Evolutionary conservation across 768 basidiomycete species (phyloP).

Genomic region (Kwoniella pini): DNA sequence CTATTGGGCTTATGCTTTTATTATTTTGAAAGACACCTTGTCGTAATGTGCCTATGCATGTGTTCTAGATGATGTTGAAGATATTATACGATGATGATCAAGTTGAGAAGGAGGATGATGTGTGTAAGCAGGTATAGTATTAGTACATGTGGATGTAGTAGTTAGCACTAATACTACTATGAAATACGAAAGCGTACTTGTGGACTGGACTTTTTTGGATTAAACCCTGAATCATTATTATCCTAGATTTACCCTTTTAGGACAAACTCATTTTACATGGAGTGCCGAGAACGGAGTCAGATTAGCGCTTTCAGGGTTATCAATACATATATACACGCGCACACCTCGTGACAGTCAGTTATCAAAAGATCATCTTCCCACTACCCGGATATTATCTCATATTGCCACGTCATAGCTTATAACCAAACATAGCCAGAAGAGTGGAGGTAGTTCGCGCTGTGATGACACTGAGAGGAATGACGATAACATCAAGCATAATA

Average conservation of each 20-base stretch:
- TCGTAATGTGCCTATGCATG: too few species aligned
- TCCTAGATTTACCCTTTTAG: slow-evolving; percentile 5
- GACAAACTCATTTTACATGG: not conserved
- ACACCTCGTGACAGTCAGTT: slow-evolving; percentile 1
- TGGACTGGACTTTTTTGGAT: slow-evolving; percentile 4
- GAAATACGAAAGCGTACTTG: not conserved
- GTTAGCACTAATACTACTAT: not conserved
- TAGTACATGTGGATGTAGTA: not conserved
- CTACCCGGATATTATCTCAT: not conserved
- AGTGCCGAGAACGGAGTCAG: not conserved
- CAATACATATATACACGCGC: too few species aligned
- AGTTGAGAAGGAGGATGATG: not conserved
- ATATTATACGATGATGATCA: not conserved
- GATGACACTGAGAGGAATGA: slow-evolving; percentile 1
- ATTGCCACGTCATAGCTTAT: slow-evolving; percentile 1
- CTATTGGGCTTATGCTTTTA: too few species aligned
- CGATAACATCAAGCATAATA: slow-evolving; percentile 3
- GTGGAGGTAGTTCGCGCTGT: slow-evolving; percentile 8
- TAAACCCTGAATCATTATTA: not conserved
- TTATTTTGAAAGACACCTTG: too few species aligned
- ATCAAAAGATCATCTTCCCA: not conserved
- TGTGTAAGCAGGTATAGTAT: not conserved
- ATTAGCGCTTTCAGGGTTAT: not conserved
- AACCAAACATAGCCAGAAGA: not conserved
- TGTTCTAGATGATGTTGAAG: not conserved